Evolutionary conservation across 352 stramenopile genomes (phyloP).

Genomic region (Pseudoperonospora humuli): DNA sequence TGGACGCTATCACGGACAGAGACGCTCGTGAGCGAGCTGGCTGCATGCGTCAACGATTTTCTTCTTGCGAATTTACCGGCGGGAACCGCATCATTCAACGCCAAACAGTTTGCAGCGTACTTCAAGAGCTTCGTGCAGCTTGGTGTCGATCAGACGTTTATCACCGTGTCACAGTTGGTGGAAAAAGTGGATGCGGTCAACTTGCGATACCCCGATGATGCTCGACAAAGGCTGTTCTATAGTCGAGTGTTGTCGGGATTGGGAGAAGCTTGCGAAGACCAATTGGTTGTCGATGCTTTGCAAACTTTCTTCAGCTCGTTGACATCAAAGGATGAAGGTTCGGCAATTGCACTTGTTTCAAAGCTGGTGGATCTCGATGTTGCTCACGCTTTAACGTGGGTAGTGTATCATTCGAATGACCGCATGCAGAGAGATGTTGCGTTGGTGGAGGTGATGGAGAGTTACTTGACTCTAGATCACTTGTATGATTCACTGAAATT

Average conservation of each 20-base stretch:
- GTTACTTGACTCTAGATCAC: conserved; percentile 41
- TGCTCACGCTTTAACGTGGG: conserved; percentile 62
- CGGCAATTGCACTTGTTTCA: conserved; percentile 26
- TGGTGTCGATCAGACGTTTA: conserved; percentile 22
- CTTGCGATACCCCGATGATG: conserved; percentile 23
- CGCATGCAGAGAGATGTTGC: conserved; percentile 10
- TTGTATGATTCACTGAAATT: conserved; percentile 36
- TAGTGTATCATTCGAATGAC: conserved; percentile 49
- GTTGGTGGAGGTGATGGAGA: conserved; percentile 30
- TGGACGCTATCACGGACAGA: conserved; percentile 33
- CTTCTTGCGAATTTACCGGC: conserved; percentile 24
- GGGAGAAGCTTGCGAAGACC: conserved; percentile 51
- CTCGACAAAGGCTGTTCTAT: conserved; percentile 25
- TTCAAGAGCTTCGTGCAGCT: conserved; percentile 45
- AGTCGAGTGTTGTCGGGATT: conserved; percentile 46
- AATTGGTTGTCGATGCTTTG: conserved; percentile 28
- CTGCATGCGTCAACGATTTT: conserved; percentile 44
- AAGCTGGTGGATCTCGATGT: conserved; percentile 67
- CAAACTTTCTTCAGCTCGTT: conserved; percentile 37
- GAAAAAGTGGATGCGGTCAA: conserved; percentile 49
- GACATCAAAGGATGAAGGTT: conserved; percentile 10
- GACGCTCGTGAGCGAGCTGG: conserved; percentile 39
- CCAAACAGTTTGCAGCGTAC: conserved; percentile 42
- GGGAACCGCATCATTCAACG: conserved; percentile 31
- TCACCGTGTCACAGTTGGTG: conserved; percentile 30